A percentile compares a stretch with the other conserved stretches of the same genome.
phyloP scores from a whole-genome alignment of 805 yeast species.

The Kazachstania africana region DNA sequence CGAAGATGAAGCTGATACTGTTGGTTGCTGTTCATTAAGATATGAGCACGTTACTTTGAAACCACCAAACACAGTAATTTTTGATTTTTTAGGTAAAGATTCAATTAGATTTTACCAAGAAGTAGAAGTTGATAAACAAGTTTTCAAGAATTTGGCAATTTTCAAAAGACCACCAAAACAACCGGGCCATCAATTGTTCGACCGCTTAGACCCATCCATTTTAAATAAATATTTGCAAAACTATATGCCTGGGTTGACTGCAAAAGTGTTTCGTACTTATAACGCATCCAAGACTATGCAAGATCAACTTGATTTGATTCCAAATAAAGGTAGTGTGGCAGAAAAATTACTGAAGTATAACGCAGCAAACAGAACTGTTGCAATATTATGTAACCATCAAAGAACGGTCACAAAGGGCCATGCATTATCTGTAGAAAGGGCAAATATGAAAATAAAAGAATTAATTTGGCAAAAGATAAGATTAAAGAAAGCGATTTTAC shows the following conservation, averaged over 20 bases:
- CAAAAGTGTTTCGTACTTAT: slow-evolving; percentile 94
- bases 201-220: slow-evolving; percentile 72
- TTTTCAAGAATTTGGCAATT: slow-evolving; percentile 74
- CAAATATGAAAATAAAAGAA: slow-evolving; percentile 66
- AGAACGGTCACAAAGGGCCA: slow-evolving; percentile 82
- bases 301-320: slow-evolving; percentile 75
- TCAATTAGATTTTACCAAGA: slow-evolving; percentile 86
- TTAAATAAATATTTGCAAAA: slow-evolving; percentile 79
- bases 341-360: slow-evolving; percentile 82
- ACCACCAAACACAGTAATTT: slow-evolving; percentile 77
- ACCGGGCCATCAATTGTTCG: slow-evolving; percentile 88
- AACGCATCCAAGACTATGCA: slow-evolving; percentile 97
- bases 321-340: slow-evolving; percentile 76
- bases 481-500: slow-evolving; percentile 55
- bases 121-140: slow-evolving; percentile 86
- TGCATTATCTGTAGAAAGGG: slow-evolving; percentile 68
- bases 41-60: slow-evolving; percentile 77
- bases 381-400: slow-evolving; percentile 94
- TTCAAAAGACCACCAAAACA: slow-evolving; percentile 83
- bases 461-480: slow-evolving; percentile 76
- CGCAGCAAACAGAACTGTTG: slow-evolving; percentile 93
- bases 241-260: slow-evolving; percentile 88
- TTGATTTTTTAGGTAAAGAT: slow-evolving; percentile 93
- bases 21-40: slow-evolving; percentile 91
- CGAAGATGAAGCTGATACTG: slow-evolving; percentile 96